A percentile compares a stretch with the other conserved stretches of the same genome.
These are phyloP conservation scores for Geum urbanum DNA, from an alignment of 306 rosid species.

Conservation along the genomic window DNA sequence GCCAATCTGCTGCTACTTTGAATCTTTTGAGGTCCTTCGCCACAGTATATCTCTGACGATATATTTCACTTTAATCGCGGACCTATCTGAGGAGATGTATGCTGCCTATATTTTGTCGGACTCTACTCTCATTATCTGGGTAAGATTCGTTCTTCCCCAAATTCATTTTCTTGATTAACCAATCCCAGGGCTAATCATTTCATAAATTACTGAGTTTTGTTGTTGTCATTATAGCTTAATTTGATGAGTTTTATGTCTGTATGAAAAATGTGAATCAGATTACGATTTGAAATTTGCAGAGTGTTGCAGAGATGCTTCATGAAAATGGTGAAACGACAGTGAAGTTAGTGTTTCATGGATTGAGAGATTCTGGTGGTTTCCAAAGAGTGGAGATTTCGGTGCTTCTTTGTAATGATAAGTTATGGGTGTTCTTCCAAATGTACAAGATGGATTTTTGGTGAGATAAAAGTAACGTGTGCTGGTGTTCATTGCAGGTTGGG, in stretches of 20 bases:
- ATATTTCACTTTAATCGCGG: too few relatives aligned
- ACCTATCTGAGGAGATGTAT: too few relatives aligned
- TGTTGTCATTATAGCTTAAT: too few relatives aligned
- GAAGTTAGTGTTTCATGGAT: slow-evolving; percentile 70
- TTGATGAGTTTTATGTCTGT: too few relatives aligned
- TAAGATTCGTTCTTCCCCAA: too few relatives aligned
- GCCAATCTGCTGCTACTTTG: slow-evolving; percentile 67
- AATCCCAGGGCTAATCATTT: too few relatives aligned
- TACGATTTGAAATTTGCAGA: slow-evolving; percentile 37
- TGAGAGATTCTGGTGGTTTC: slow-evolving; percentile 66
- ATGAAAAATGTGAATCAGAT: background rate
- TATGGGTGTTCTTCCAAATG: slow-evolving; percentile 80
- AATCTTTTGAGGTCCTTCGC: slow-evolving; percentile 69
- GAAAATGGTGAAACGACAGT: slow-evolving; percentile 67
- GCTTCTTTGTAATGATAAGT: slow-evolving; percentile 73
- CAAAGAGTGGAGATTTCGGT: slow-evolving; percentile 70
- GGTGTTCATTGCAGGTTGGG: slow-evolving; percentile 65
- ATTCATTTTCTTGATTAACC: too few relatives aligned
- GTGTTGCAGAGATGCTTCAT: slow-evolving; percentile 70
- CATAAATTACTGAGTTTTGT: too few relatives aligned
- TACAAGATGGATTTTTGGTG: too few relatives aligned
- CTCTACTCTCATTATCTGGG: too few relatives aligned
- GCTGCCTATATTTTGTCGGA: too few relatives aligned
- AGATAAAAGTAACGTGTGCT: slow-evolving; percentile 10
- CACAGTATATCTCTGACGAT: too few relatives aligned